Percentiles rank a stretch among this genome's conserved stretches.
Conservation (phyloP, 2,329 filamentous ascomycete genomes). For the Metarhizium album region DNA sequence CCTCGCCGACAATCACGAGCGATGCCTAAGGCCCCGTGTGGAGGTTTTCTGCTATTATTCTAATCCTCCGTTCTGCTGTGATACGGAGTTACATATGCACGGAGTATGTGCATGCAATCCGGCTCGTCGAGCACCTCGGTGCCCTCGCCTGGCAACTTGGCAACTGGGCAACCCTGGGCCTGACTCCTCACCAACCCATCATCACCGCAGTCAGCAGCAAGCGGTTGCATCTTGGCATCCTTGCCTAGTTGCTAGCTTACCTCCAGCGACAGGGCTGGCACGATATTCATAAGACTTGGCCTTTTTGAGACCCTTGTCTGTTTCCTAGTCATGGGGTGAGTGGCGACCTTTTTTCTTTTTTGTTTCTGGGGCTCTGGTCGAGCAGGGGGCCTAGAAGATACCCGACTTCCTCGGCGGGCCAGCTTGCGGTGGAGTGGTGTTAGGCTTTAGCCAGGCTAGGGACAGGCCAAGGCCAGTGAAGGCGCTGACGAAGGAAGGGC, state of each 20-base stretch:
- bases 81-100: too few species aligned
- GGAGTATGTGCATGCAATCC: too few species aligned
- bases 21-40: too few species aligned
- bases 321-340: background rate
- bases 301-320: background rate
- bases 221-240: background rate
- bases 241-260: background rate
- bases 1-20: too few species aligned
- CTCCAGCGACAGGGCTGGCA: background rate
- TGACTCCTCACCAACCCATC: too few species aligned
- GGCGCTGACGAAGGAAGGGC: background rate
- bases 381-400: conserved; percentile 2
- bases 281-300: background rate
- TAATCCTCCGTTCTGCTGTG: too few species aligned
- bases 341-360: background rate
- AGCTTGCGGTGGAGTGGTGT: background rate
- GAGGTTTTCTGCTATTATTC: too few species aligned
- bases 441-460: background rate
- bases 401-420: background rate
- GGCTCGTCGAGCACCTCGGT: background rate
- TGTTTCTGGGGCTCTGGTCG: background rate
- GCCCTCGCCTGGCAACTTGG: background rate
- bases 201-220: background rate
- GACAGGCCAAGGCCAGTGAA: background rate
- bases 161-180: too few species aligned